phyloP scores from a whole-genome alignment of 345 rosid species.

The Hypericum perforatum region DNA sequence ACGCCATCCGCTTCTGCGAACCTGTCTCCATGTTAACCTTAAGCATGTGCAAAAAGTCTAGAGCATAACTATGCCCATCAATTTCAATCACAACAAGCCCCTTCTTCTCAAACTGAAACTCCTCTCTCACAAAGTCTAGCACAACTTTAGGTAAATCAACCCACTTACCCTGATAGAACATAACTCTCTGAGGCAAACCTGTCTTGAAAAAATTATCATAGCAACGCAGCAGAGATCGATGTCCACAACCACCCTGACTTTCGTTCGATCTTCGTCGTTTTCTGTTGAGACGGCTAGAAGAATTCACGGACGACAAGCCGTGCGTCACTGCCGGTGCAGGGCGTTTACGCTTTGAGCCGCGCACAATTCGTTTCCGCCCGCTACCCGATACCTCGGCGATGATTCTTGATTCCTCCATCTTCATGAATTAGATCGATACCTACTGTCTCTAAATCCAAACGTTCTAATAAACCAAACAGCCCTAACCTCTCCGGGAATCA shows the following conservation, averaged over 20 bases:
- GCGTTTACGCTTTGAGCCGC: slow-evolving; percentile 43
- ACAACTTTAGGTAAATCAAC: slow-evolving; percentile 46
- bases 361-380: slow-evolving; percentile 19
- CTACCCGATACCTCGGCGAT: slow-evolving; percentile 57
- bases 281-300: slow-evolving; percentile 17
- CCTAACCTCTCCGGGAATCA: slow-evolving; percentile 26
- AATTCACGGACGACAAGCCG: slow-evolving; percentile 23
- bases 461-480: slow-evolving; percentile 22
- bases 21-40: slow-evolving; percentile 60
- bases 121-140: slow-evolving; percentile 33
- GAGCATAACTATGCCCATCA: slow-evolving; percentile 35
- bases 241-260: slow-evolving; percentile 20
- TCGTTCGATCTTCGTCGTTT: slow-evolving; percentile 47
- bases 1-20: slow-evolving; percentile 56
- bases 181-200: slow-evolving; percentile 53
- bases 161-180: slow-evolving; percentile 83
- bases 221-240: slow-evolving; percentile 37
- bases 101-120: slow-evolving; percentile 55
- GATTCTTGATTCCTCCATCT: slow-evolving; percentile 39
- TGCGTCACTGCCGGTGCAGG: slow-evolving; percentile 24
- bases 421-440: slow-evolving; percentile 30
- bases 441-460: slow-evolving; percentile 41
- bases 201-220: slow-evolving; percentile 64
- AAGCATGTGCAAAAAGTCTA: slow-evolving; percentile 83
- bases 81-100: slow-evolving; percentile 48